Conservation (phyloP, 73 alveolate species). For the Paramecium tetraurelia region DNA sequence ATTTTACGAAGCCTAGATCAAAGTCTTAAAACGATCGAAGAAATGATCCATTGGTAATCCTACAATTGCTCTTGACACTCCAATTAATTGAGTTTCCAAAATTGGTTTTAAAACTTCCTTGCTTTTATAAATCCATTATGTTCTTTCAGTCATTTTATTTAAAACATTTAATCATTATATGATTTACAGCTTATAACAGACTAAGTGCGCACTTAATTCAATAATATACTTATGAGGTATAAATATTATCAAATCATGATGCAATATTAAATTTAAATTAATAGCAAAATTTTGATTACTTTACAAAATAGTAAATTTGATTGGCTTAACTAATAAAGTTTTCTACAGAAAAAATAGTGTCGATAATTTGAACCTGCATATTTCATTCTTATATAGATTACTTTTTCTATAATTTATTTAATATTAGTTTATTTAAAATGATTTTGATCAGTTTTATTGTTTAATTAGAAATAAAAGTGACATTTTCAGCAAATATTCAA, state of each 20-base stretch:
- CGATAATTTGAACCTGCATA: background rate
- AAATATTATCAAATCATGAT: background rate
- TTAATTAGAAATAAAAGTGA: too few species aligned
- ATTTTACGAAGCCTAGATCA: background rate
- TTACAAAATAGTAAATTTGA: background rate
- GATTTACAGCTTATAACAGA: background rate
- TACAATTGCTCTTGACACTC: background rate
- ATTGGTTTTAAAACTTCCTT: background rate
- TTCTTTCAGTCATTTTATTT: background rate
- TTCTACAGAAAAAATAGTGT: background rate
- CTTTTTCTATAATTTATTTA: background rate
- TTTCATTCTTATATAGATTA: background rate
- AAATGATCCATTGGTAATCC: conserved; percentile 27
- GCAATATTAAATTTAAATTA: background rate
- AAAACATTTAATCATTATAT: background rate
- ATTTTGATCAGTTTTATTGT: too few species aligned
- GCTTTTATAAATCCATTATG: background rate
- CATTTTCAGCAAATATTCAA: too few species aligned
- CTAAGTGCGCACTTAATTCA: background rate
- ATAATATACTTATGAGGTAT: background rate
- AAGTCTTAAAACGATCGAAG: conserved; percentile 29
- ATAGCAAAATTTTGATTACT: background rate
- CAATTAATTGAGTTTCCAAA: background rate
- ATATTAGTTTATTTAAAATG: too few species aligned
- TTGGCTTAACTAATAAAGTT: background rate